Percentiles rank a stretch among this genome's conserved stretches.
These are phyloP conservation scores for Calocybe gambosa DNA, from an alignment of 1,284 basidiomycete genomes.

Conservation along the genomic window DNA sequence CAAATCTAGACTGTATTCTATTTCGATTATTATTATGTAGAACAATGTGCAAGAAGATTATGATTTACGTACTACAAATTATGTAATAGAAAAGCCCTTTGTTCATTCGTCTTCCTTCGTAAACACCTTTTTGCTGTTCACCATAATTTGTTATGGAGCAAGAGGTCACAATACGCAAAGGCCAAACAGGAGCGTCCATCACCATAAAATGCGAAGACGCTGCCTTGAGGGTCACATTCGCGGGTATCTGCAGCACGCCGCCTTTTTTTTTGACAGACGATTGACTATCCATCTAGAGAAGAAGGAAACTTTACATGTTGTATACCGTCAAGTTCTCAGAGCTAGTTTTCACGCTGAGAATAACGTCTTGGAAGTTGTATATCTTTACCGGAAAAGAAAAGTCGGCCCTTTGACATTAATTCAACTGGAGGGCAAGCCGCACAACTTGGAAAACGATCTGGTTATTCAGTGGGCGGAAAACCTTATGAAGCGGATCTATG, in stretches of 20 bases:
- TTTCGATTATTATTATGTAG: too few species aligned
- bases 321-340: constrained; percentile 46
- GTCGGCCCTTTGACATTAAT: constrained; percentile 33
- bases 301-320: constrained; percentile 22
- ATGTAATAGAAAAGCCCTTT: too few species aligned
- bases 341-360: constrained; percentile 33
- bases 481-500: constrained; percentile 57
- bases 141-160: background rate
- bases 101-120: background rate
- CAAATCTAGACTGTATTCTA: too few species aligned
- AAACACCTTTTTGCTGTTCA: background rate
- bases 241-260: constrained; percentile 14
- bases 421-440: constrained; percentile 37
- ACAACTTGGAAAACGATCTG: constrained; percentile 26
- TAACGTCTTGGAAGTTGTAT: constrained; percentile 37
- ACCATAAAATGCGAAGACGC: constrained; percentile 25
- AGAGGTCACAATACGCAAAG: constrained; percentile 14
- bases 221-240: constrained; percentile 25
- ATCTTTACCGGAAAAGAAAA: constrained; percentile 37
- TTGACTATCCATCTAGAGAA: constrained; percentile 7
- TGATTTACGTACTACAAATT: too few species aligned
- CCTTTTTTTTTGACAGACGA: background rate
- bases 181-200: constrained; percentile 12
- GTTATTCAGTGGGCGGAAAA: constrained; percentile 52
- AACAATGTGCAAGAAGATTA: too few species aligned